Evolutionary conservation across 768 basidiomycete species (phyloP).

Genomic region (Termitomyces sp.): DNA sequence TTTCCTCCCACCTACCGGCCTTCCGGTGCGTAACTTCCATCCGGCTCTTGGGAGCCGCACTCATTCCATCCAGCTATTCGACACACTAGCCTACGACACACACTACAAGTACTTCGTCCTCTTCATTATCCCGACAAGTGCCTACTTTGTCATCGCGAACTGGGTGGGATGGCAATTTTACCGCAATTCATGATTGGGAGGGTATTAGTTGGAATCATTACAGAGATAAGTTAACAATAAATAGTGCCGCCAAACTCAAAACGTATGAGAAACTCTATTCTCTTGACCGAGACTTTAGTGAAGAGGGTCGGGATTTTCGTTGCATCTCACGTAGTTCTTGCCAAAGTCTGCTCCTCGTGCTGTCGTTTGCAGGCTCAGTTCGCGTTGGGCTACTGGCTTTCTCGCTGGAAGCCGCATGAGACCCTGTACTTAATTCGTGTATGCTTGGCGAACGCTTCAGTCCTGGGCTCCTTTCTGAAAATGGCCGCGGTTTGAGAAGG

Average conservation of each 20-base stretch:
- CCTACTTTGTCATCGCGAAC: conserved; percentile 94
- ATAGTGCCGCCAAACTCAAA: conserved; percentile 13
- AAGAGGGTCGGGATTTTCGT: conserved; percentile 40
- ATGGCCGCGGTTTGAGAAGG: conserved; percentile 26
- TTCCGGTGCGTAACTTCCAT: conserved; percentile 37
- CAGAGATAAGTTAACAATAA: conserved; percentile 13
- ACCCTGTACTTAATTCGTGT: conserved; percentile 17
- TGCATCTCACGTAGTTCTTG: conserved; percentile 48
- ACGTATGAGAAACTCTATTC: conserved; percentile 19
- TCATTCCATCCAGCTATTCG: conserved; percentile 46
- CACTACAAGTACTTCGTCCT: conserved; percentile 90
- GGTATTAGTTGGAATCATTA: neutral
- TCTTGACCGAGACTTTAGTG: conserved; percentile 33
- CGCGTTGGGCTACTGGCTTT: conserved; percentile 17
- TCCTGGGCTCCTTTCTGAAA: conserved; percentile 30
- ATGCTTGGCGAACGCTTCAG: conserved; percentile 27
- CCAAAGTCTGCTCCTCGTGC: conserved; percentile 45
- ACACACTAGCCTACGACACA: conserved; percentile 60
- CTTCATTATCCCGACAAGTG: conserved; percentile 72
- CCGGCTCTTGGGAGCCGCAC: neutral
- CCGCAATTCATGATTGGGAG: conserved; percentile 65
- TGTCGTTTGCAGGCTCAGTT: conserved; percentile 24
- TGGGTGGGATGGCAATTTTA: conserved; percentile 99
- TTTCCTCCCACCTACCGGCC: conserved; percentile 49
- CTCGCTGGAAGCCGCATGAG: conserved; percentile 8